These are phyloP conservation scores for Phoma sp. DNA, from an alignment of 2,329 filamentous ascomycete species.

Conservation along the genomic window DNA sequence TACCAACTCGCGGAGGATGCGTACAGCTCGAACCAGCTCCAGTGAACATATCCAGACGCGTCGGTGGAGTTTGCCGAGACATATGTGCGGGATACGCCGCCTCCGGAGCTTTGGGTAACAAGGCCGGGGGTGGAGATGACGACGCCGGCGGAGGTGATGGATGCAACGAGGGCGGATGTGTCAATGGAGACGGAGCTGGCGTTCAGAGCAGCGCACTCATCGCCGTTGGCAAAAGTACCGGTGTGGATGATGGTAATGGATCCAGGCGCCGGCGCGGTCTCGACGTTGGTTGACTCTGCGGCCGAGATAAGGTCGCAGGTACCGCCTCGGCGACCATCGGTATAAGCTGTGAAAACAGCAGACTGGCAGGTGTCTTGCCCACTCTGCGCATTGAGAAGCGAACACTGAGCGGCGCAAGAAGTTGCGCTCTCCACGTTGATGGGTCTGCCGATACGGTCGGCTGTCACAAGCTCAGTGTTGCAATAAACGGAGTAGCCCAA, in stretches of 20 bases:
- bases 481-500: slow-evolving; percentile 40
- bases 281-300: slow-evolving; percentile 14
- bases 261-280: slow-evolving; percentile 19
- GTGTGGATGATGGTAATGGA: slow-evolving; percentile 30
- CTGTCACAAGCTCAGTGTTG: slow-evolving; percentile 29
- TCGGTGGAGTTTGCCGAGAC: slow-evolving; percentile 32
- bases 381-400: slow-evolving; percentile 32
- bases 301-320: slow-evolving; percentile 26
- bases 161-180: slow-evolving; percentile 29
- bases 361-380: slow-evolving; percentile 31
- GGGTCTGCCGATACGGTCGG: slow-evolving; percentile 24
- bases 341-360: slow-evolving; percentile 30
- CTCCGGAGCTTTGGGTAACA: slow-evolving; percentile 24
- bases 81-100: slow-evolving; percentile 31
- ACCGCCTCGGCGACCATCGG: slow-evolving; percentile 24
- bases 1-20: slow-evolving; percentile 39
- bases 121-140: slow-evolving; percentile 33
- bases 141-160: slow-evolving; percentile 27
- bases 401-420: slow-evolving; percentile 38
- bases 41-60: slow-evolving; percentile 28
- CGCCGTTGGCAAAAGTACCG: slow-evolving; percentile 26
- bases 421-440: slow-evolving; percentile 29
- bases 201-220: slow-evolving; percentile 27
- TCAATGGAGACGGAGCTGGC: slow-evolving; percentile 16
- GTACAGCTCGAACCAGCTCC: slow-evolving; percentile 31